Base-by-base conservation (phyloP, 306 rosid species). In the Quercus parvula region DNA sequence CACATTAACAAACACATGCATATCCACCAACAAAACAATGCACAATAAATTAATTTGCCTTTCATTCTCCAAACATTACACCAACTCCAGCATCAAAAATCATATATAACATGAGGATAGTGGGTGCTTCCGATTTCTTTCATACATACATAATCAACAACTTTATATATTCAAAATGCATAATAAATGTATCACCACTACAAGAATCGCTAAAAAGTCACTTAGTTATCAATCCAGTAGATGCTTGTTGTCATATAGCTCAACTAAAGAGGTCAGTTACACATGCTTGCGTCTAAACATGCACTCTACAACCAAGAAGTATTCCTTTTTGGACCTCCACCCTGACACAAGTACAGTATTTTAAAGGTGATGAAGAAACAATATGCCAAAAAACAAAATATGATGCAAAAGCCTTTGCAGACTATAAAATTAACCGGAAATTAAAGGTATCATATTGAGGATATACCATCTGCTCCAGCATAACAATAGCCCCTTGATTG, bases 391-490 rank as follows among this genome's bases (percentile, higher is more conserved):
- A 64, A 27, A 11, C 2, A 62, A 64, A 64, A 64, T 64, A 17
- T 64, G 24, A 30, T 13, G 49, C 24, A 70, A 66, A 80, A 22
- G 20, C 9, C 49, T 38, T 59, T 35, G 22, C 24, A 35, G 24
- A 58, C 49, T 25, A 79, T 75, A 67, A 71, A 78, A 64, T 82
- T 54, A 73, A 64, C 81, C 58, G 67, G 64, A 74, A 69, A 80
- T 41, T 41, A 33, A 66, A 41, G 31, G 71, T 62, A 76, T 41
- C 41, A 73, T 22, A 46, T 75, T 55, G 80, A 83, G 88, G 79
- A 85, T 74, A 72, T 74, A 93, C 99, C 99, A 95, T 95, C 71
- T 95, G 96, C 85, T 95, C 99, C 87, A 95, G 87, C 97, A 95
- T 91, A 74, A 85, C 78, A 64, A 95, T 90, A 77, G 99, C 89